Percentiles rank a stretch among this genome's conserved stretches.
Evolutionary conservation across 345 rosid species (phyloP).

Genomic region (Salix purpurea): DNA sequence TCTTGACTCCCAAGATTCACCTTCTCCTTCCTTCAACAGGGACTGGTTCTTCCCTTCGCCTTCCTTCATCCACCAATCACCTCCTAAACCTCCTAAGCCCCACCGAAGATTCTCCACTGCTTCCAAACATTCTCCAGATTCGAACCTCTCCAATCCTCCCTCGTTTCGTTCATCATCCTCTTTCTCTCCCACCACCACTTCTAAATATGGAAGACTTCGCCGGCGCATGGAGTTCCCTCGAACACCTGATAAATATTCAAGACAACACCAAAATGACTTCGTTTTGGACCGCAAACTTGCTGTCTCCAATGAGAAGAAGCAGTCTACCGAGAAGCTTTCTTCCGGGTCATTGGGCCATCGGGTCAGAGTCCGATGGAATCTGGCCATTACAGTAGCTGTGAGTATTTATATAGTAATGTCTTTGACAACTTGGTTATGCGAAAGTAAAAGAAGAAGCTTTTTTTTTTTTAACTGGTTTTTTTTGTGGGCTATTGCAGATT

Average conservation of each 20-base stretch:
- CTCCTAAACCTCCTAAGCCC: conserved; percentile 22
- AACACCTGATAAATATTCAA: conserved; percentile 8
- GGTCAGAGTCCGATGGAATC: conserved; percentile 39
- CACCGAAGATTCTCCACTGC: conserved; percentile 42
- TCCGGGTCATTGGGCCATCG: conserved; percentile 16
- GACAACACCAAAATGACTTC: conserved; percentile 13
- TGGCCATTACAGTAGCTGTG: conserved; percentile 42
- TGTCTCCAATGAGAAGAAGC: conserved; percentile 15
- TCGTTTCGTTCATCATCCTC: conserved; percentile 17
- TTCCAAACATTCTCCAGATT: conserved; percentile 20
- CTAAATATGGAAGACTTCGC: conserved; percentile 29
- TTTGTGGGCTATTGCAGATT: conserved; percentile 37
- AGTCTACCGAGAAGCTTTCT: neutral
- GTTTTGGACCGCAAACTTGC: conserved; percentile 10
- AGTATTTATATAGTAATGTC: neutral
- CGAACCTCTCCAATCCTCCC: conserved; percentile 20
- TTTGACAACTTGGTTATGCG: neutral
- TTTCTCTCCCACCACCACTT: conserved; percentile 14
- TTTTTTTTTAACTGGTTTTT: neutral
- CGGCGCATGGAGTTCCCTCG: conserved; percentile 29
- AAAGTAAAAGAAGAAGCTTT: neutral
- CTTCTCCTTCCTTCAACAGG: conserved; percentile 29
- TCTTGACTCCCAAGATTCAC: conserved; percentile 23
- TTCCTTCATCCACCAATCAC: conserved; percentile 37
- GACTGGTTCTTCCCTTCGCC: conserved; percentile 74